These are phyloP conservation scores for Bryoglossum gracile DNA, from an alignment of 495 filamentous ascomycete genomes.

Conservation along the genomic window DNA sequence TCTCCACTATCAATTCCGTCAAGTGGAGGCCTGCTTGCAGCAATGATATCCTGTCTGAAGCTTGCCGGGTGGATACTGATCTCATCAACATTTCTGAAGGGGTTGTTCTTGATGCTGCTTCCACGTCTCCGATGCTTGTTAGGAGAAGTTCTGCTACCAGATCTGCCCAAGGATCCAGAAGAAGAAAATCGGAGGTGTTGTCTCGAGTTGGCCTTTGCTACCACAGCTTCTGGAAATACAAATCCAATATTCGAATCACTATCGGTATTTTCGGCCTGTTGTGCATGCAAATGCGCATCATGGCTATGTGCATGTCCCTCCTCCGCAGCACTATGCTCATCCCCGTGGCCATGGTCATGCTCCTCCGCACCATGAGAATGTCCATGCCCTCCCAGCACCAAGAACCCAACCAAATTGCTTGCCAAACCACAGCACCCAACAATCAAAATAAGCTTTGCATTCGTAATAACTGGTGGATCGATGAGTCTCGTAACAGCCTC, in stretches of 20 bases:
- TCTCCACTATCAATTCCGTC: slow-evolving; percentile 46
- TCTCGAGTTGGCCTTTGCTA: slow-evolving; percentile 18
- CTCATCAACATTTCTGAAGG: slow-evolving; percentile 55
- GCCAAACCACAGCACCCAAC: slow-evolving; percentile 81
- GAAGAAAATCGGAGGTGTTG: slow-evolving; percentile 17
- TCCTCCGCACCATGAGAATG: slow-evolving; percentile 65
- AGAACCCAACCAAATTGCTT: slow-evolving; percentile 83
- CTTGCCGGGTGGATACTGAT: slow-evolving; percentile 84
- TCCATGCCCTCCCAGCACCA: slow-evolving; percentile 88
- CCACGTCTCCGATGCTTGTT: slow-evolving; percentile 43
- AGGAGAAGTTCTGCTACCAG: slow-evolving; percentile 2
- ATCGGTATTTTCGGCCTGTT: slow-evolving; percentile 33
- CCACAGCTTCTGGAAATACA: slow-evolving; percentile 32
- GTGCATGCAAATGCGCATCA: slow-evolving; percentile 30
- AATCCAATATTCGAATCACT: slow-evolving; percentile 38
- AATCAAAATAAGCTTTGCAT: slow-evolving; percentile 76
- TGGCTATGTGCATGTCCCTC: slow-evolving; percentile 33
- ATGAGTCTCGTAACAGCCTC: slow-evolving; percentile 87
- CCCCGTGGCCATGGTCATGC: slow-evolving; percentile 35
- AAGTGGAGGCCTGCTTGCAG: slow-evolving; percentile 52
- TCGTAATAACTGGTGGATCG: slow-evolving; percentile 76
- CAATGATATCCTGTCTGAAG: slow-evolving; percentile 86
- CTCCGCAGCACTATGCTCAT: slow-evolving; percentile 27
- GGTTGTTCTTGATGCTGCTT: slow-evolving; percentile 42
- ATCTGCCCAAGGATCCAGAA: slow-evolving; percentile 14